These are phyloP conservation scores for Boletus rubescentipes DNA, from an alignment of 768 basidiomycete genomes.

Conservation along the genomic window DNA sequence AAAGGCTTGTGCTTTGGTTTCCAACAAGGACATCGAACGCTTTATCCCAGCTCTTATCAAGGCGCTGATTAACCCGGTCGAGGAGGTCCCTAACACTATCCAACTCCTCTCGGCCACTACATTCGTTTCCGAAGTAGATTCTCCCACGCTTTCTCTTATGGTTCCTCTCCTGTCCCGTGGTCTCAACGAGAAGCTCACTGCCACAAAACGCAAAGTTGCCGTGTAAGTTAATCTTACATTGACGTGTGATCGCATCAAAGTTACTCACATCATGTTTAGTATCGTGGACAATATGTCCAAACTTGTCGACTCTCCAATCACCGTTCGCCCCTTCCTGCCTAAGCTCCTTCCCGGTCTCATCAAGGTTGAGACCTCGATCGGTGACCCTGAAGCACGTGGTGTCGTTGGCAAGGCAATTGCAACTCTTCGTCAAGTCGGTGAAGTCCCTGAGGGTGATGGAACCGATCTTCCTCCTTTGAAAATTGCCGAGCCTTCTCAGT, in stretches of 20 bases:
- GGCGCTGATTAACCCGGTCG: conserved; percentile 97
- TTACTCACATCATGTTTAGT: conserved; percentile 40
- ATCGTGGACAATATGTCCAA: conserved; percentile 99
- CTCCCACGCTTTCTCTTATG: conserved; percentile 95
- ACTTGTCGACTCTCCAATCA: conserved; percentile 91
- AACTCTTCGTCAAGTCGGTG: conserved; percentile 93
- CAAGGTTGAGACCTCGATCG: conserved; percentile 93
- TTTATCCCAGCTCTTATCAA: conserved; percentile 98
- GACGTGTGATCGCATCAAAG: conserved; percentile 12
- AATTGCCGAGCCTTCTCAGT: conserved; percentile 65
- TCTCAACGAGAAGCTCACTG: conserved; percentile 90
- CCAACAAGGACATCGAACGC: conserved; percentile 97
- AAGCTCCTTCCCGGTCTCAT: conserved; percentile 93
- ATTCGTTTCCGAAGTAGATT: conserved; percentile 99
- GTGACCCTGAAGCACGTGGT: conserved; percentile 96
- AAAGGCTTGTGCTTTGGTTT: conserved; percentile 90
- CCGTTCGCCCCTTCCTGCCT: conserved; percentile 95
- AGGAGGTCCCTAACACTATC: conserved; percentile 97
- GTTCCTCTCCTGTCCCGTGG: conserved; percentile 94
- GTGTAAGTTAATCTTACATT: conserved; percentile 57
- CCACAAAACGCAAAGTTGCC: conserved; percentile 96
- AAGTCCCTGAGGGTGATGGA: conserved; percentile 85
- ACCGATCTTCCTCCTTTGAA: conserved; percentile 88
- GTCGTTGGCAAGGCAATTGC: conserved; percentile 90
- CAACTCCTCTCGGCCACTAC: conserved; percentile 95